phyloP scores from a whole-genome alignment of 116 monocot genomes.

The Zostera marina region DNA sequence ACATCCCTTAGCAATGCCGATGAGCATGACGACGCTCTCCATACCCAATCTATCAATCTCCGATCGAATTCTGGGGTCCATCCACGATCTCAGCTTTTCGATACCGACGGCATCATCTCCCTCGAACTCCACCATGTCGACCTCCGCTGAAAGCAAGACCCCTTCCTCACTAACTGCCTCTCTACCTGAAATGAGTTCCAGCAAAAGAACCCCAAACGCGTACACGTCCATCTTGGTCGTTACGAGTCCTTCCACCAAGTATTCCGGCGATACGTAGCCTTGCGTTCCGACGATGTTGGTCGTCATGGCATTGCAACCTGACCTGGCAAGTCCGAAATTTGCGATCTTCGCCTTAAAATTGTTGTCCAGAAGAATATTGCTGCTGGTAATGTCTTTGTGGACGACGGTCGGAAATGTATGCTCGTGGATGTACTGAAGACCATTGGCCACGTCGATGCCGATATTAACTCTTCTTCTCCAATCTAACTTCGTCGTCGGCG shows the following conservation, averaged over 20 bases:
- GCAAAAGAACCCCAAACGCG: slow-evolving; percentile 66
- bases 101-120: slow-evolving; percentile 10
- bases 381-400: slow-evolving; percentile 24
- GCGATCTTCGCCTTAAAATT: slow-evolving; percentile 64
- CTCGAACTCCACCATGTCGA: slow-evolving; percentile 14
- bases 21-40: slow-evolving; percentile 36
- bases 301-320: slow-evolving; percentile 72
- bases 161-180: slow-evolving; percentile 33
- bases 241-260: slow-evolving; percentile 49
- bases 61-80: slow-evolving; percentile 32
- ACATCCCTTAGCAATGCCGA: slow-evolving; percentile 46
- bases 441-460: slow-evolving; percentile 64
- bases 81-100: slow-evolving; percentile 23
- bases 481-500: slow-evolving; percentile 17
- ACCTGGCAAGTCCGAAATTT: slow-evolving; percentile 70
- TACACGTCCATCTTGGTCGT: slow-evolving; percentile 83
- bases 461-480: slow-evolving; percentile 54
- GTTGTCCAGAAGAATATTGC: slow-evolving; percentile 44
- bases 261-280: slow-evolving; percentile 79
- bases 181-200: slow-evolving; percentile 59
- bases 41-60: slow-evolving; percentile 12
- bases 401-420: slow-evolving; percentile 81
- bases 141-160: slow-evolving; percentile 33
- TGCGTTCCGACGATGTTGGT: slow-evolving; percentile 64
- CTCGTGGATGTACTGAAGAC: slow-evolving; percentile 91